Evolutionary conservation across 2,329 filamentous ascomycete genomes (phyloP), one percentile per base, ranked within the genome.

Genomic region (Neofusicoccum kwambonambiense): DNA sequence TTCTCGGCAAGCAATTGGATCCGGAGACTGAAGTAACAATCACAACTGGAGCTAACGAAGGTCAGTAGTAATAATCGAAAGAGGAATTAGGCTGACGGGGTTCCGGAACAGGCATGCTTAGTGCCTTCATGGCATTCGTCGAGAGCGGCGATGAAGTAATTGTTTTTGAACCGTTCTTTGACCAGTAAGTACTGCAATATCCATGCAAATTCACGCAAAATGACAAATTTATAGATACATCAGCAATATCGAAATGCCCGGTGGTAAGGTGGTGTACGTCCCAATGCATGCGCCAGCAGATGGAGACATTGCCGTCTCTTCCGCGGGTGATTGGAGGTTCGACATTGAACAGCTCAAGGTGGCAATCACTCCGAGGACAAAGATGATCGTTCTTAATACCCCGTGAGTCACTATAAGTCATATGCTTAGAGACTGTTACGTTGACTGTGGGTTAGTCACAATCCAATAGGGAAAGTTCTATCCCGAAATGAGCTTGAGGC

Each of bases 211-310:
- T 31, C 27, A 7, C 27, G 27, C 22, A 7, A 31, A 31, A 5
- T 31, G 27, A 31, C 27, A 7, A 31, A 31, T 5, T 7, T 7
- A 31, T 22, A 31, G 27, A 31, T 31, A 98, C 77, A 96, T 99
- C 70, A 93, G 90, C 82, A 99, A 99, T 79, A 98, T 99, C 69
- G 91, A 97, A 78, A 98, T 99, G 93, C 89, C 95, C 0, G 95
- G 95, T 60, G 95, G 95, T 69, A 96, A 90, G 75, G 92, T 98
- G 68, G 90, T 94, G 70, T 98, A 97, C 75, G 94, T 98, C 27
- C 93, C 95, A 15, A 83, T 99, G 75, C 91, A 95, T 67, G 94
- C 95, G 34, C 95, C 95, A 9, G 84, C 86, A 68, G 88, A 92
- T 51, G 95, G 95, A 57, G 90, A 88, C 4, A 87, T 83, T 42